Conservation (phyloP, 148 eudicot species). For the Cornus kousa region DNA sequence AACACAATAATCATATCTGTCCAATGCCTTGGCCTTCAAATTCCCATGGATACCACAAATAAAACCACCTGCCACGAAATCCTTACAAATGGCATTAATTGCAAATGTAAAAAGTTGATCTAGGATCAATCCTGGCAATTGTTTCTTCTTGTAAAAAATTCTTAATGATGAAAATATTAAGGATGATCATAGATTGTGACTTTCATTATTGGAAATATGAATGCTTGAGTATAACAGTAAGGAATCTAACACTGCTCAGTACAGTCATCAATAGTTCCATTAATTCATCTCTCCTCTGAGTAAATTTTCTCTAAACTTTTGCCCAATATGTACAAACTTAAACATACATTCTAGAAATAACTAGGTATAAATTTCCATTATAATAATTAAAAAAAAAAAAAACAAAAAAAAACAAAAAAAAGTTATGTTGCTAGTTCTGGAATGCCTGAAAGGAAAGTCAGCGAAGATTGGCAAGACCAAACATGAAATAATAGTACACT, state of each 20-base stretch:
- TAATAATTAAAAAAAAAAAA: too few relatives aligned
- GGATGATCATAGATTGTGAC: not conserved
- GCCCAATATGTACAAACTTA: not conserved
- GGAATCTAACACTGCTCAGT: too few relatives aligned
- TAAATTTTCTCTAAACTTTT: not conserved
- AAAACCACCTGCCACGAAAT: not conserved
- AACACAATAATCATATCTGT: not conserved
- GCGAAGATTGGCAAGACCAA: conserved; percentile 95
- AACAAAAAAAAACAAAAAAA: not conserved
- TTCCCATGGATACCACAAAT: not conserved
- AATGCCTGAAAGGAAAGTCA: conserved; percentile 88
- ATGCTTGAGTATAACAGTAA: not conserved
- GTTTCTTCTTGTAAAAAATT: not conserved
- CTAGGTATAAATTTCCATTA: not conserved
- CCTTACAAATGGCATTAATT: not conserved
- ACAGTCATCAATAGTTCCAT: too few relatives aligned
- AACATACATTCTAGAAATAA: not conserved
- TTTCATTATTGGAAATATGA: not conserved
- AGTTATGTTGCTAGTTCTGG: conserved; percentile 5
- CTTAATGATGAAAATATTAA: not conserved
- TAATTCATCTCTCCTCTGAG: not conserved
- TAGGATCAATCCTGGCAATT: not conserved
- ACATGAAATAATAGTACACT: conserved; percentile 64
- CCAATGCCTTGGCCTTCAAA: not conserved
- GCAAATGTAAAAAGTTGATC: not conserved